These are phyloP conservation scores for Corylus americana DNA, from an alignment of 306 rosid genomes.

Conservation along the genomic window DNA sequence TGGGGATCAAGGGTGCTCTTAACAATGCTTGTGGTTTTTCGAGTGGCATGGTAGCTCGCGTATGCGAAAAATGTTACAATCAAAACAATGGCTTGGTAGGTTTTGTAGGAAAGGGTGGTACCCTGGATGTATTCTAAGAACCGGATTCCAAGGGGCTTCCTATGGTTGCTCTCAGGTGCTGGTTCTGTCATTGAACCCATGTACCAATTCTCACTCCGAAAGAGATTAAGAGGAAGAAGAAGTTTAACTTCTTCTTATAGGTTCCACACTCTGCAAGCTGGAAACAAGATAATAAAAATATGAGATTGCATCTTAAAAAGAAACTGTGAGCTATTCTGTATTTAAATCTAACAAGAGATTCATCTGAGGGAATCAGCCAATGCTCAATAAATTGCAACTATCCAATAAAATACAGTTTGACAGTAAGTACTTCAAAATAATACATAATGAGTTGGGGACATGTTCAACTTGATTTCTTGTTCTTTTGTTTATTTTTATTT, in stretches of 20 bases:
- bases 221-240: conserved; percentile 29
- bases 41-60: conserved; percentile 85
- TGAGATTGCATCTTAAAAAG: conserved; percentile 3
- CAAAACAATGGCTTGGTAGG: conserved; percentile 80
- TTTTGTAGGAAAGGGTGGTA: conserved; percentile 71
- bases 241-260: conserved; percentile 25
- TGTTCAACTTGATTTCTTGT: background rate
- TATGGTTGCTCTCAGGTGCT: conserved; percentile 27
- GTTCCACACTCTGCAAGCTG: conserved; percentile 34
- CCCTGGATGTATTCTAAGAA: conserved; percentile 55
- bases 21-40: conserved; percentile 91
- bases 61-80: conserved; percentile 84
- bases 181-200: conserved; percentile 63
- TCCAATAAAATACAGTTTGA: background rate
- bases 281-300: background rate
- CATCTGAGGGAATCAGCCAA: conserved; percentile 3
- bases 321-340: background rate
- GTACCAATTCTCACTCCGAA: conserved; percentile 18
- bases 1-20: conserved; percentile 93
- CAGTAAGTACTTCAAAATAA: background rate
- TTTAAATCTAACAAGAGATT: conserved; percentile 7
- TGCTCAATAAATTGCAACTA: background rate
- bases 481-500: background rate
- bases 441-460: background rate
- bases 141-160: conserved; percentile 61